Conservation (phyloP, 2,329 filamentous ascomycete species). For the Colletotrichum falcatum region DNA sequence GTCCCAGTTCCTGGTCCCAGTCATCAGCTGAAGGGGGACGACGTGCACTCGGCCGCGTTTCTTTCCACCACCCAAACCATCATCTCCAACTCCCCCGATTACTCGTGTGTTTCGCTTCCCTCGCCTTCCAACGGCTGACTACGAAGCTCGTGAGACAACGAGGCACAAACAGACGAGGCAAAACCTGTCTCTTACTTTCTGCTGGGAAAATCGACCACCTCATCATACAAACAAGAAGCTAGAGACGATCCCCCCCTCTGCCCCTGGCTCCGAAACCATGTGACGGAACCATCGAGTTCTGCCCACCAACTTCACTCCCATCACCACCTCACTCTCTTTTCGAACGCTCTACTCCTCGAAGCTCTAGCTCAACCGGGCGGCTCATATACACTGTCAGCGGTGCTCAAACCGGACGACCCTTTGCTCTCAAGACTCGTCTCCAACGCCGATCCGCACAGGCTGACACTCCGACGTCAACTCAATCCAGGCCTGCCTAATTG, state of each 20-base stretch:
- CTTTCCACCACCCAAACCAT: constrained; percentile 34
- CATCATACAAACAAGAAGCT: constrained; percentile 32
- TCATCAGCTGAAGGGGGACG: constrained; percentile 38
- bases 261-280: constrained; percentile 41
- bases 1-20: constrained; percentile 36
- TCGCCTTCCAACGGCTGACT: constrained; percentile 29
- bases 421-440: constrained; percentile 4
- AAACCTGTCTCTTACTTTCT: constrained; percentile 14
- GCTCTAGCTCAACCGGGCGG: constrained; percentile 2
- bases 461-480: constrained; percentile 31
- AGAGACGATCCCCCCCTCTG: constrained; percentile 36
- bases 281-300: constrained; percentile 41
- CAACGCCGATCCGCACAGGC: constrained; percentile 22
- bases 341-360: constrained; percentile 13
- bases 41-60: constrained; percentile 34
- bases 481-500: constrained; percentile 19
- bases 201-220: constrained; percentile 21
- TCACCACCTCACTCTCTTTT: constrained; percentile 26
- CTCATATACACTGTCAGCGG: constrained; percentile 11
- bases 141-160: constrained; percentile 22
- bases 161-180: constrained; percentile 18
- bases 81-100: constrained; percentile 23
- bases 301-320: constrained; percentile 37
- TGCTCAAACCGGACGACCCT: constrained; percentile 13
- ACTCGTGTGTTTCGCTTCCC: constrained; percentile 17